Evolutionary conservation across 768 basidiomycete genomes (phyloP), one percentile per base, ranked within the genome.

Genomic region (Pleurotus platypus): DNA sequence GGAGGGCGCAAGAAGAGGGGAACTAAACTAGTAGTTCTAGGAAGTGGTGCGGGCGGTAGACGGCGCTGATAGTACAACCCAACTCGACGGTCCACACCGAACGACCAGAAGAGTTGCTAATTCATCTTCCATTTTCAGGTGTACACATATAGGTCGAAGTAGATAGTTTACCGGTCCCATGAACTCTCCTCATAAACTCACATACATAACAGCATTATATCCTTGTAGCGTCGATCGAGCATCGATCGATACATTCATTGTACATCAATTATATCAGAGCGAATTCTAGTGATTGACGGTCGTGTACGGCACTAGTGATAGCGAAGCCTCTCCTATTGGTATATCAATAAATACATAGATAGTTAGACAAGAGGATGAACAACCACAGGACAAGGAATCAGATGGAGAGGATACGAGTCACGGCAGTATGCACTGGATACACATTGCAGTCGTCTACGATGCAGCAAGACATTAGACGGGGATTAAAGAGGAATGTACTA

Each of bases 1-100:
- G 73, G 77, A 15, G 78, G 77, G 26, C 74, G 84, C 62, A 85
- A 81, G 76, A 87, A 84, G 73, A 76, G 81, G 55, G 75, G 78
- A 57, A 80, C 78, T 60, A 84, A 79, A 62, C 72, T 91, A 58
- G 85, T 92, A n/a, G 79, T 92, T 2, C 74, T 92, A 6, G 87
- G 90, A 0, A 80, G 78, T 4, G 78, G 81, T 24, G 83, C 83
- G 39, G 74, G 74, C 12, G 77, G 82, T 50, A 75, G 85, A 60
- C 73, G 85, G 59, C 79, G 71, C 69, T 37, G n/a, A 30, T 30
- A 18, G 30, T 48, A 55, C 20, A 30, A 15, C 35, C 40, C 42
- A 18, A 8, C 15, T 20, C 20, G 15, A 27, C 47, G 46, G 22
- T 49, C 15, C 24, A n/a, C 8, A 37, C 26, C 11, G 30, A 26